A percentile compares a stretch with the other conserved stretches of the same genome.
These are phyloP conservation scores for Fusarium sp. DNA, from an alignment of 2,329 filamentous ascomycete species.

Conservation along the genomic window DNA sequence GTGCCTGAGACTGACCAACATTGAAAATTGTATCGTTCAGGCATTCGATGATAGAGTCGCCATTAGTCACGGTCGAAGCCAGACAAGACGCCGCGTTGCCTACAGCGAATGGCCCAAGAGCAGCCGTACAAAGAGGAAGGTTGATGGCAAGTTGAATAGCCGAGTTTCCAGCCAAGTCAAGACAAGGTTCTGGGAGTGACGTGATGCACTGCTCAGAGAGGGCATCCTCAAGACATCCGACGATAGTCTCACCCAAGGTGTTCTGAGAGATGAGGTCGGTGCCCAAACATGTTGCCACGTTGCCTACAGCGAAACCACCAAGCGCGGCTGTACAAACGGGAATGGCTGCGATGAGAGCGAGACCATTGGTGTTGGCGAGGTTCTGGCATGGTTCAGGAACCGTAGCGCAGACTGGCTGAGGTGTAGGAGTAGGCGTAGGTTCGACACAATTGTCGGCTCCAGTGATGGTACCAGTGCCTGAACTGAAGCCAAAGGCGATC, in stretches of 20 bases:
- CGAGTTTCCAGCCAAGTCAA: background rate
- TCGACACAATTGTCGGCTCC: background rate
- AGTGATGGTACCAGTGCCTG: background rate
- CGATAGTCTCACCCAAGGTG: background rate
- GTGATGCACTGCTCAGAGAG: background rate
- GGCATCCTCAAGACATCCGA: background rate
- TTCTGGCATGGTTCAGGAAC: background rate
- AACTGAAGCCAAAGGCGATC: background rate
- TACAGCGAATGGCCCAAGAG: background rate
- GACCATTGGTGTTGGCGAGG: background rate
- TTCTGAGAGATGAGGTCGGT: background rate
- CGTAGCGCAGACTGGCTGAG: background rate
- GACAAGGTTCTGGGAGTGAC: background rate
- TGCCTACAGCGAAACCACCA: background rate
- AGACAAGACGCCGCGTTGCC: background rate
- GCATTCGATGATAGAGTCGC: background rate
- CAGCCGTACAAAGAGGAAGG: background rate
- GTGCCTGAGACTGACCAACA: too few relatives aligned
- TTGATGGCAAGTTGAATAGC: background rate
- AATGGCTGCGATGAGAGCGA: background rate
- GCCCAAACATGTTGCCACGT: background rate
- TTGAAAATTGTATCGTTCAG: background rate
- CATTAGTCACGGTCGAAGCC: background rate
- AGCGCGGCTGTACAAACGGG: background rate
- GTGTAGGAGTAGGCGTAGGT: background rate